These are phyloP conservation scores for Botrytis medusae DNA, from an alignment of 2,329 filamentous ascomycete species.

Conservation along the genomic window DNA sequence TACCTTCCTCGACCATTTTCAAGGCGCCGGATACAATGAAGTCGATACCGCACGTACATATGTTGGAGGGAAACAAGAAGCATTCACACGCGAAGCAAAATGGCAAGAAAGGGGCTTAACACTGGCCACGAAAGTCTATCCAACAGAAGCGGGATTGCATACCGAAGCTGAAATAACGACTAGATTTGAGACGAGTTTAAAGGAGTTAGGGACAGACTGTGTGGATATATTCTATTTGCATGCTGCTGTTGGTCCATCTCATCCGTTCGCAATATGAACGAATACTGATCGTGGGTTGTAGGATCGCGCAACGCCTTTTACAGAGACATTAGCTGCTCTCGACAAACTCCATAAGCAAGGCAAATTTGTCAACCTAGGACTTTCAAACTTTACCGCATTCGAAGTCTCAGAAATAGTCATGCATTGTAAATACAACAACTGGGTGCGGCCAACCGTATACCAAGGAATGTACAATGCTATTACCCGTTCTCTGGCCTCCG, in stretches of 20 bases:
- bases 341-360: slow-evolving; percentile 79
- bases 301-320: slow-evolving; percentile 69
- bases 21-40: slow-evolving; percentile 78
- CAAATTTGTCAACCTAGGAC: slow-evolving; percentile 77
- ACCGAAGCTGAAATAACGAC: slow-evolving; percentile 61
- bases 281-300: slow-evolving; percentile 18
- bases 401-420: slow-evolving; percentile 85
- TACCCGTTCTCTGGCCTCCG: slow-evolving; percentile 71
- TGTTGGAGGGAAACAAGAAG: slow-evolving; percentile 71
- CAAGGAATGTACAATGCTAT: slow-evolving; percentile 87
- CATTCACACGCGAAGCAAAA: slow-evolving; percentile 68
- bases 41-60: slow-evolving; percentile 82
- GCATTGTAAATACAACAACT: slow-evolving; percentile 74
- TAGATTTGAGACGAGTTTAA: slow-evolving; percentile 65
- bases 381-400: slow-evolving; percentile 83
- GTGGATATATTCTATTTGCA: slow-evolving; percentile 81
- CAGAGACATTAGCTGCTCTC: slow-evolving; percentile 73
- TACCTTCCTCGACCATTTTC: slow-evolving; percentile 70
- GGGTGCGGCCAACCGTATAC: slow-evolving; percentile 70
- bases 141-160: slow-evolving; percentile 58
- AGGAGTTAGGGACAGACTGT: slow-evolving; percentile 69
- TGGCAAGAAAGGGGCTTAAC: slow-evolving; percentile 79
- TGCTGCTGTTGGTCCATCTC: slow-evolving; percentile 48
- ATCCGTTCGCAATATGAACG: not conserved
- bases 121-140: slow-evolving; percentile 79